Evolutionary conservation across 1,284 basidiomycete genomes (phyloP).

Genomic region (Boletellus deceptivus): DNA sequence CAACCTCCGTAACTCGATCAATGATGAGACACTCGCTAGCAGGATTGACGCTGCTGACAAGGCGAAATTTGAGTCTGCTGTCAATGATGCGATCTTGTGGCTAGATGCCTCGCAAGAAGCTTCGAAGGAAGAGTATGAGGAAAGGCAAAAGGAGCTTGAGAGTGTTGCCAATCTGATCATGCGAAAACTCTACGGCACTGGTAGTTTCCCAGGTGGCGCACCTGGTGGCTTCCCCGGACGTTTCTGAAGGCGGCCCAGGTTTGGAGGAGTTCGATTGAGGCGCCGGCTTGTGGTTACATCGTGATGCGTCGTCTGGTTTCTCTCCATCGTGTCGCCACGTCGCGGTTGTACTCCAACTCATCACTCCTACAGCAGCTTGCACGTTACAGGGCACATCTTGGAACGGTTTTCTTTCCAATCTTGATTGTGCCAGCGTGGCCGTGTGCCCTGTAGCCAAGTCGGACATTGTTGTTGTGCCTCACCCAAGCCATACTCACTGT

Average conservation of each 20-base stretch:
- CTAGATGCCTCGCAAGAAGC: slow-evolving; percentile 89
- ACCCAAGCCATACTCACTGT: too few species aligned
- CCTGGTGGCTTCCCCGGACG: slow-evolving; percentile 50
- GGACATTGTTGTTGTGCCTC: too few species aligned
- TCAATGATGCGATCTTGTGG: slow-evolving; percentile 87
- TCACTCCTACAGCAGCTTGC: slow-evolving; percentile 18
- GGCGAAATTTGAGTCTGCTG: slow-evolving; percentile 73
- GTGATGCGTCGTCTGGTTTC: slow-evolving; percentile 16
- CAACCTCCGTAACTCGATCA: slow-evolving; percentile 91
- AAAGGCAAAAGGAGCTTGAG: slow-evolving; percentile 96
- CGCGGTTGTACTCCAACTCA: slow-evolving; percentile 24
- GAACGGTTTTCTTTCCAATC: slow-evolving; percentile 19
- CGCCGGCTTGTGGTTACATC: slow-evolving; percentile 12
- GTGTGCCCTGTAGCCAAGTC: too few species aligned
- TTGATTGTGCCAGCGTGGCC: too few species aligned
- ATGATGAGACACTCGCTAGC: slow-evolving; percentile 2
- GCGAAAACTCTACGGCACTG: slow-evolving; percentile 83
- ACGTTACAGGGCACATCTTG: slow-evolving; percentile 26
- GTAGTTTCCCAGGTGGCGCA: slow-evolving; percentile 50
- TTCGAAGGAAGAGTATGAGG: slow-evolving; percentile 94
- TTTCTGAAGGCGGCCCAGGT: slow-evolving; percentile 74
- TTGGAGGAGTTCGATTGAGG: slow-evolving; percentile 76
- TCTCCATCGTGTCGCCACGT: slow-evolving; percentile 31
- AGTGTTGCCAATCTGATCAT: slow-evolving; percentile 90
- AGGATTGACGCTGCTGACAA: too few species aligned